Percentiles rank a stretch among this genome's conserved stretches.
These are phyloP conservation scores for Nakataea oryzae DNA, from an alignment of 2,329 filamentous ascomycete species.

Conservation along the genomic window DNA sequence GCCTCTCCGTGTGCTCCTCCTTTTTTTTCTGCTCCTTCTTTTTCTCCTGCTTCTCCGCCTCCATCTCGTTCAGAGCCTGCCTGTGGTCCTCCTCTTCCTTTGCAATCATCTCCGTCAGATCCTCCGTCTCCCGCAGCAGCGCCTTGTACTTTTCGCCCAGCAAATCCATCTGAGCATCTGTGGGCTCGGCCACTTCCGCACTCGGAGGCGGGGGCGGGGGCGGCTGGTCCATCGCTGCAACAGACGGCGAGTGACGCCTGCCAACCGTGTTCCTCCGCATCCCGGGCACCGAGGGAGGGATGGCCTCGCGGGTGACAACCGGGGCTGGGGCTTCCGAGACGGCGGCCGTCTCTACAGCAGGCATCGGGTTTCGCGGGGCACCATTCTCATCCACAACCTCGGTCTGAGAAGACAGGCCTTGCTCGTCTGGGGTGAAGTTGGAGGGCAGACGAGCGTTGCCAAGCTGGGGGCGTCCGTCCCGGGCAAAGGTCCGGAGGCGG, in stretches of 20 bases:
- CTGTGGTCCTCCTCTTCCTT: slow-evolving; percentile 65
- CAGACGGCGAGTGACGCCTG: slow-evolving; percentile 66
- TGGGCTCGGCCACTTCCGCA: slow-evolving; percentile 38
- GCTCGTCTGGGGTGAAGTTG: slow-evolving; percentile 39
- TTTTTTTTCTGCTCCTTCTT: slow-evolving; percentile 74
- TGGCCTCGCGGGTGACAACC: background rate
- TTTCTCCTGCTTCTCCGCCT: slow-evolving; percentile 70
- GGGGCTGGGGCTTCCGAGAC: slow-evolving; percentile 3
- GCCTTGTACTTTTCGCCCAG: slow-evolving; percentile 73
- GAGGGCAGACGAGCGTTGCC: slow-evolving; percentile 45
- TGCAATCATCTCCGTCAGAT: slow-evolving; percentile 57
- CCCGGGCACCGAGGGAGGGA: slow-evolving; percentile 10
- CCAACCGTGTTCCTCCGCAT: slow-evolving; percentile 57
- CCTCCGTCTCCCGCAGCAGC: slow-evolving; percentile 75
- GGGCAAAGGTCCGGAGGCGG: slow-evolving; percentile 66
- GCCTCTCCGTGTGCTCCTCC: slow-evolving; percentile 76
- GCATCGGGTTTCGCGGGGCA: slow-evolving; percentile 36
- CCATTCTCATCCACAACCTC: slow-evolving; percentile 40
- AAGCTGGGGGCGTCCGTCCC: slow-evolving; percentile 51
- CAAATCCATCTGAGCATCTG: slow-evolving; percentile 60
- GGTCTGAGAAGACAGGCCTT: slow-evolving; percentile 27
- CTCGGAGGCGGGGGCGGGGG: slow-evolving; percentile 15
- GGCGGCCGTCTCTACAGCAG: slow-evolving; percentile 49
- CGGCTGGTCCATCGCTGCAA: slow-evolving; percentile 42
- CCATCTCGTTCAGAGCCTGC: slow-evolving; percentile 54